phyloP scores from a whole-genome alignment of 345 rosid genomes.

The Luvunga scandens region DNA sequence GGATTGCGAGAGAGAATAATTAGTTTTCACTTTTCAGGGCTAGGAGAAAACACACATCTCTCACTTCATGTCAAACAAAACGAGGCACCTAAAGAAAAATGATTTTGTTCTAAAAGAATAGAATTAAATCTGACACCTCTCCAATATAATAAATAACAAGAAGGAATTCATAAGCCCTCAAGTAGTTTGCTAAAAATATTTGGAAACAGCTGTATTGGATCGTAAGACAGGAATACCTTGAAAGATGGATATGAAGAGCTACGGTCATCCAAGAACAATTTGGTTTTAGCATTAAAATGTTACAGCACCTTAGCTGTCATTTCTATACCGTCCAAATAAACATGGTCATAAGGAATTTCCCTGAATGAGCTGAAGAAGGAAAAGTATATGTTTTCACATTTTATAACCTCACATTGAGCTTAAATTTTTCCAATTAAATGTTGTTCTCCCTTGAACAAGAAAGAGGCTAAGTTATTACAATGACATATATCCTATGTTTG shows the following conservation, averaged over 20 bases:
- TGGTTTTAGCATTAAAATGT: not conserved
- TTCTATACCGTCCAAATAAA: not conserved
- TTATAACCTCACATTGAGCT: not conserved
- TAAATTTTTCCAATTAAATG: not conserved
- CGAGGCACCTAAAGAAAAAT: not conserved
- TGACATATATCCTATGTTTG: not conserved
- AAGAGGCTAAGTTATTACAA: not conserved
- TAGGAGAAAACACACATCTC: constrained; percentile 6
- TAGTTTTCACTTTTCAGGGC: constrained; percentile 4
- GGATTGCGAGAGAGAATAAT: not conserved
- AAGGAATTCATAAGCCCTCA: not conserved
- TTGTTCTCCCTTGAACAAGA: not conserved
- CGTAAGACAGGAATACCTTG: not conserved
- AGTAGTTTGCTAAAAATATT: not conserved
- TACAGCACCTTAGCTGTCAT: not conserved
- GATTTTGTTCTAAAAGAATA: not conserved
- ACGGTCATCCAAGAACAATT: not conserved
- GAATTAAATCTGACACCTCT: not conserved
- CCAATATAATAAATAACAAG: not conserved
- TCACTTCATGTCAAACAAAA: constrained; percentile 6
- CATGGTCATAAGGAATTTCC: not conserved
- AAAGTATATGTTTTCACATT: constrained; percentile 2
- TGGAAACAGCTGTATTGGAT: not conserved
- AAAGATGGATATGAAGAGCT: not conserved
- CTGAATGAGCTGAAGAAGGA: not conserved